phyloP scores from a whole-genome alignment of 2,329 filamentous ascomycete species.

The Penicillium sp. region DNA sequence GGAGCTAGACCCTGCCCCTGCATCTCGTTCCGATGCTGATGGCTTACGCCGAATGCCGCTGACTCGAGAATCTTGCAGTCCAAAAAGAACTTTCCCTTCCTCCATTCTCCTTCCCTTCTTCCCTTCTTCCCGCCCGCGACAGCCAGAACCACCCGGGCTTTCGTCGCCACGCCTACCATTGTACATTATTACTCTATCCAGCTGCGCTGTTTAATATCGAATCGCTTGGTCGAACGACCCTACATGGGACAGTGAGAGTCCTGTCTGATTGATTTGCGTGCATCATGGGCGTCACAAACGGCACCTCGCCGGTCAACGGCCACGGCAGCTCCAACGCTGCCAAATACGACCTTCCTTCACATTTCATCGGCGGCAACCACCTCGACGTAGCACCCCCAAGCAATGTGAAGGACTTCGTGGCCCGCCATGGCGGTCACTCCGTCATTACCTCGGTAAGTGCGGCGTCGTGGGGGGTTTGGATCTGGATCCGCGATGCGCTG shows the following conservation, averaged over 20 bases:
- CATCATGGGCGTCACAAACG: constrained; percentile 44
- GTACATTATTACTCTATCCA: constrained; percentile 22
- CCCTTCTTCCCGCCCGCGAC: constrained; percentile 7
- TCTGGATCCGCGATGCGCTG: neutral
- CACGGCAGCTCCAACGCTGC: constrained; percentile 67
- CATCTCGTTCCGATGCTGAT: neutral
- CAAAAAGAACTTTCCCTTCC: constrained; percentile 1
- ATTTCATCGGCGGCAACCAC: constrained; percentile 95
- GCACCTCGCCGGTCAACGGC: constrained; percentile 47
- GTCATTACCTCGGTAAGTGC: constrained; percentile 90
- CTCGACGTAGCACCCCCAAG: constrained; percentile 76
- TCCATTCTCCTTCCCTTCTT: constrained; percentile 3
- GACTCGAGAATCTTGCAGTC: too few species aligned
- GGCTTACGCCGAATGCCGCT: too few species aligned
- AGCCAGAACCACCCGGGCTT: constrained; percentile 8
- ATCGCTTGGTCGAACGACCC: constrained; percentile 12
- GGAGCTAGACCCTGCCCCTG: neutral
- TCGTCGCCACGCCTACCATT: constrained; percentile 15
- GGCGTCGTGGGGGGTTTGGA: too few species aligned
- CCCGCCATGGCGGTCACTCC: constrained; percentile 84
- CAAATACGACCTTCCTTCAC: constrained; percentile 77
- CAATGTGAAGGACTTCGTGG: constrained; percentile 94
- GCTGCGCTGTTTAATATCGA: constrained; percentile 19
- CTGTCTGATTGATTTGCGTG: constrained; percentile 26
- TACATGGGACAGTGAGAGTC: constrained; percentile 23